A percentile compares a stretch with the other conserved stretches of the same genome.
Conservation (phyloP, 192 early-diverging fungal species). For the Entomortierella beljakovae region DNA sequence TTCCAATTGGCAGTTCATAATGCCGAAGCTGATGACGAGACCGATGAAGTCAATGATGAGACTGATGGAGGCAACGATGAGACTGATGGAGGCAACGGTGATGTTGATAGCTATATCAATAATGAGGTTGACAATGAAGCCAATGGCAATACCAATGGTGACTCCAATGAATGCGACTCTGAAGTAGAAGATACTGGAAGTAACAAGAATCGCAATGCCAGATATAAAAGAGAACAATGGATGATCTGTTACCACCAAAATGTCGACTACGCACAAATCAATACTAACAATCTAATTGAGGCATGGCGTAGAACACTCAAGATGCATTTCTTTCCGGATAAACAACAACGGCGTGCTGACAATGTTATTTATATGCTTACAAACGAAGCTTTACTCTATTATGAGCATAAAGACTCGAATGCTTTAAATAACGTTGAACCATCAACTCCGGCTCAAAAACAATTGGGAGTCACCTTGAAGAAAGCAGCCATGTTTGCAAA, state of each 20-base stretch:
- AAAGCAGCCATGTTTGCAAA: not conserved
- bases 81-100: too few relatives aligned
- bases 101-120: not conserved
- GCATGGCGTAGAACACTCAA: constrained; percentile 19
- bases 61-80: not conserved
- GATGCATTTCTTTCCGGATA: constrained; percentile 20
- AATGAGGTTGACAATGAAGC: not conserved
- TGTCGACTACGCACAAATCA: not conserved
- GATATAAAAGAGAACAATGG: not conserved
- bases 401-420: not conserved
- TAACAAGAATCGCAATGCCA: not conserved
- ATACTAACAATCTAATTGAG: constrained; percentile 3
- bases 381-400: not conserved
- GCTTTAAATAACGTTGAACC: not conserved
- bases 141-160: not conserved
- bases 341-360: constrained; percentile 12
- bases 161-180: not conserved
- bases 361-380: constrained; percentile 21
- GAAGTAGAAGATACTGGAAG: too few relatives aligned
- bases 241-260: not conserved
- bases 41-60: not conserved
- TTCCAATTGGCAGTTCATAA: not conserved
- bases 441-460: not conserved
- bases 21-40: not conserved
- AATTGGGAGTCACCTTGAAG: not conserved